phyloP scores from a whole-genome alignment of 768 basidiomycete species.

The Lepiota brunneoincarnata region DNA sequence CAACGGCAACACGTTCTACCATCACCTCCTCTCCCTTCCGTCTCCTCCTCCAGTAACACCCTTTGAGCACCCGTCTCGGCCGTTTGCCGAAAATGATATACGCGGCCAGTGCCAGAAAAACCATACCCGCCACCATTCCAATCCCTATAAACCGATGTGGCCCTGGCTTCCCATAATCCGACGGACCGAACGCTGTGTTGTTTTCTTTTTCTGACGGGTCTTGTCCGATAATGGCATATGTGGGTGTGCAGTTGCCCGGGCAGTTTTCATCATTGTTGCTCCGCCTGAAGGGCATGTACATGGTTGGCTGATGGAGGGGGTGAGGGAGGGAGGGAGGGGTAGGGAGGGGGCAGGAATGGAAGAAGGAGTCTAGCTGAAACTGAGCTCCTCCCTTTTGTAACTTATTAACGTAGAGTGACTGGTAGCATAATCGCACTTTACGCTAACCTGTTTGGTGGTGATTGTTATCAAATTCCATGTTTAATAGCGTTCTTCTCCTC shows the following conservation, averaged over 20 bases:
- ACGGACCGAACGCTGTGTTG: conserved; percentile 14
- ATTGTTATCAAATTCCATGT: conserved; percentile 24
- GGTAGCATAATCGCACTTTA: conserved; percentile 18
- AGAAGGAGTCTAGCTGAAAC: conserved; percentile 6
- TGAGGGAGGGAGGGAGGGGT: conserved; percentile 9
- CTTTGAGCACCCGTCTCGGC: conserved; percentile 27
- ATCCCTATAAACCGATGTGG: conserved; percentile 45
- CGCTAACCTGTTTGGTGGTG: conserved; percentile 26
- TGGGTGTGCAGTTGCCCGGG: conserved; percentile 19
- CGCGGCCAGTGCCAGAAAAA: conserved; percentile 30
- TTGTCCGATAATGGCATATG: conserved; percentile 22
- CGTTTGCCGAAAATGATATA: conserved; percentile 35
- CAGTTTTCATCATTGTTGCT: conserved; percentile 22
- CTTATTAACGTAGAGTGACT: conserved; percentile 13
- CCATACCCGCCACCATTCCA: conserved; percentile 34
- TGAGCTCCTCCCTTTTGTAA: conserved; percentile 7
- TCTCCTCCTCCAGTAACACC: conserved; percentile 13
- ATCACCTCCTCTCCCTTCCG: neutral
- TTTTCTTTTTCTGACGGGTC: conserved; percentile 22
- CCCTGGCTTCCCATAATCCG: conserved; percentile 25
- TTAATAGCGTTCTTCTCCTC: conserved; percentile 27
- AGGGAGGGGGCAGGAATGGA: conserved; percentile 3
- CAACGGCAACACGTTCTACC: conserved; percentile 4
- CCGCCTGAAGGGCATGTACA: conserved; percentile 28
- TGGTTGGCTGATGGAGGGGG: conserved; percentile 15